phyloP scores from a whole-genome alignment of 805 yeast species.

The Alloascoidea africana region DNA sequence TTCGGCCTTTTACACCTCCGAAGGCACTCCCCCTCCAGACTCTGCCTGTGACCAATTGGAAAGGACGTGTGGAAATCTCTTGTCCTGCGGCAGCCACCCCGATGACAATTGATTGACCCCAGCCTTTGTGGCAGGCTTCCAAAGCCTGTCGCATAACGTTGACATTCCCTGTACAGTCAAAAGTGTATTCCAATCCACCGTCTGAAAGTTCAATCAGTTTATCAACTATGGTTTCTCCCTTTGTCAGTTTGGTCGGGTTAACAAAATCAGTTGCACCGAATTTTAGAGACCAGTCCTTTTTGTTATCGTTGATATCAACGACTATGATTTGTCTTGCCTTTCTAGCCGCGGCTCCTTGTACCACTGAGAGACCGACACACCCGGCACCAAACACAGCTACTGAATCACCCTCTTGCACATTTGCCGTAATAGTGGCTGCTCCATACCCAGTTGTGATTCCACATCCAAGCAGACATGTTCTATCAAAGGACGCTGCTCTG shows the following conservation, averaged over 20 bases:
- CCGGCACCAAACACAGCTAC: conserved; percentile 98
- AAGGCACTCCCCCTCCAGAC: conserved; percentile 99
- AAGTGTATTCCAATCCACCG: conserved; percentile 93
- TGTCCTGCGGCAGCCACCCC: conserved; percentile 99
- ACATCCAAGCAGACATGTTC: conserved; percentile 89
- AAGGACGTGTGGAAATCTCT: conserved; percentile 94
- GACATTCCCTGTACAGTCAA: conserved; percentile 96
- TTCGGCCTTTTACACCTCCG: conserved; percentile 96
- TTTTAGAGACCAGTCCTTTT: conserved; percentile 71
- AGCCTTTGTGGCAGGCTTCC: conserved; percentile 96
- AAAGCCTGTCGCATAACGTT: conserved; percentile 91
- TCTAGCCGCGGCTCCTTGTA: conserved; percentile 83
- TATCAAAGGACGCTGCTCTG: conserved; percentile 68
- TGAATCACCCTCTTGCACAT: conserved; percentile 80
- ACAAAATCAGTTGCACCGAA: conserved; percentile 95
- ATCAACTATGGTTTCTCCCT: conserved; percentile 65
- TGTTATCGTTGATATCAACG: conserved; percentile 73
- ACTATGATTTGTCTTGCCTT: conserved; percentile 68
- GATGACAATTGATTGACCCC: conserved; percentile 92
- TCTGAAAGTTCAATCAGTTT: conserved; percentile 81
- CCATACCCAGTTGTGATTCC: conserved; percentile 99
- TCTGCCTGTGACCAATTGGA: conserved; percentile 97
- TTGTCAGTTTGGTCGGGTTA: conserved; percentile 66
- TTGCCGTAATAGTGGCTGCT: conserved; percentile 89
- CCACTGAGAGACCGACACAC: conserved; percentile 93